These are phyloP conservation scores for Firmiana major DNA, from an alignment of 345 rosid species.

Conservation along the genomic window DNA sequence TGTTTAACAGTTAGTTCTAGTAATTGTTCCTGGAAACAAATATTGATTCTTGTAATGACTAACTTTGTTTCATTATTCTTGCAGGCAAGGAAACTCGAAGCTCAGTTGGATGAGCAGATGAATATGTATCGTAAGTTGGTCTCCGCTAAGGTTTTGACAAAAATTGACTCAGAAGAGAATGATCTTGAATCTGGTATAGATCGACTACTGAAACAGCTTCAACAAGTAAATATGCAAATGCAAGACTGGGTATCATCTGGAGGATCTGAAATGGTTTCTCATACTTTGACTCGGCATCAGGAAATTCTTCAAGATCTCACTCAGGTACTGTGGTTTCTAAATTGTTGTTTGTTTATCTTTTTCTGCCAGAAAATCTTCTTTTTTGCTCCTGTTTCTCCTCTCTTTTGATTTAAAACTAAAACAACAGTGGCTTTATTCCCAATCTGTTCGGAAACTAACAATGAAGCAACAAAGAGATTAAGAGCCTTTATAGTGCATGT, in stretches of 20 bases:
- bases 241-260: conserved; percentile 98
- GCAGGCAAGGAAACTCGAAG: conserved; percentile 95
- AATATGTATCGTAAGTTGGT: conserved; percentile 76
- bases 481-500: background rate
- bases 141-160: conserved; percentile 58
- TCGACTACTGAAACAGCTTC: conserved; percentile 60
- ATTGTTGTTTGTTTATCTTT: background rate
- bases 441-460: background rate
- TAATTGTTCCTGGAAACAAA: background rate
- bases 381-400: background rate
- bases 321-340: conserved; percentile 45
- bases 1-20: background rate
- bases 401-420: background rate
- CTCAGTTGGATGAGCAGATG: conserved; percentile 99
- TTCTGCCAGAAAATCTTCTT: background rate
- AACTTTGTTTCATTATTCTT: background rate
- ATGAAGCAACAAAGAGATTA: background rate
- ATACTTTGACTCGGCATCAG: conserved; percentile 92
- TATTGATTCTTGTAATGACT: background rate
- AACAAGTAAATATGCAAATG: conserved; percentile 85
- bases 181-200: conserved; percentile 83
- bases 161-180: conserved; percentile 57
- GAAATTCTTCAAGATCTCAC: conserved; percentile 93
- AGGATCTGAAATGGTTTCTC: conserved; percentile 98
- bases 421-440: background rate